These are phyloP conservation scores for Mortierella claussenii DNA, from an alignment of 192 early-diverging fungal genomes.

Conservation along the genomic window DNA sequence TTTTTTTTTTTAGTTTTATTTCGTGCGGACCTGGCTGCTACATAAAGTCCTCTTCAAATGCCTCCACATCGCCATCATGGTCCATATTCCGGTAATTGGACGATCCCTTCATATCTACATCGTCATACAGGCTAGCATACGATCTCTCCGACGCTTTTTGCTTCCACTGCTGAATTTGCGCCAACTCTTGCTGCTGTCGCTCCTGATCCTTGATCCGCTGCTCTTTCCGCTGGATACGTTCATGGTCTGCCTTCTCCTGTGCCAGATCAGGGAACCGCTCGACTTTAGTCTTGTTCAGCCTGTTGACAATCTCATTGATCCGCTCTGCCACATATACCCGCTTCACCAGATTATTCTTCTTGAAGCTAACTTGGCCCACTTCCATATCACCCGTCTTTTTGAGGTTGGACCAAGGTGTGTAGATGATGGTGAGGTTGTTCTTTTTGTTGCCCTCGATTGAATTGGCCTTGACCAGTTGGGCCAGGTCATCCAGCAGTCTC, in stretches of 20 bases:
- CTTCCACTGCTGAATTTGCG: conserved; percentile 49
- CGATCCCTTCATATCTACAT: conserved; percentile 64
- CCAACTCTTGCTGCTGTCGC: conserved; percentile 55
- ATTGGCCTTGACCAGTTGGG: conserved; percentile 97
- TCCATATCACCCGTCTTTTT: conserved; percentile 96
- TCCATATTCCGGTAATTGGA: conserved; percentile 55
- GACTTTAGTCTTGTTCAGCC: conserved; percentile 92
- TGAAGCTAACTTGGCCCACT: conserved; percentile 95
- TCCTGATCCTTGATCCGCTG: conserved; percentile 45
- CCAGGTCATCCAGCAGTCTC: conserved; percentile 81
- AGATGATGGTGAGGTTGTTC: conserved; percentile 90
- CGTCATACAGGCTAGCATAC: conserved; percentile 63
- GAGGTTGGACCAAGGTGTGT: conserved; percentile 92
- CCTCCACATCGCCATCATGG: conserved; percentile 61
- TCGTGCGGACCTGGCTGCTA: no score
- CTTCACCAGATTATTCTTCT: conserved; percentile 76
- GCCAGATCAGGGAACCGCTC: conserved; percentile 83
- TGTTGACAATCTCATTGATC: conserved; percentile 87
- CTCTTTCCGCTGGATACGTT: conserved; percentile 54
- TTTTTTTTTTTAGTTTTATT: no score
- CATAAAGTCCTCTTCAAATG: conserved; percentile 76
- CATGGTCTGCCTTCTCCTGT: conserved; percentile 73
- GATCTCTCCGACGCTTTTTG: conserved; percentile 56
- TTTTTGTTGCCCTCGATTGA: conserved; percentile 98
- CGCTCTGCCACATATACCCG: conserved; percentile 80